These are phyloP conservation scores for Starmerella kuoi DNA, from an alignment of 805 yeast genomes.

Conservation along the genomic window DNA sequence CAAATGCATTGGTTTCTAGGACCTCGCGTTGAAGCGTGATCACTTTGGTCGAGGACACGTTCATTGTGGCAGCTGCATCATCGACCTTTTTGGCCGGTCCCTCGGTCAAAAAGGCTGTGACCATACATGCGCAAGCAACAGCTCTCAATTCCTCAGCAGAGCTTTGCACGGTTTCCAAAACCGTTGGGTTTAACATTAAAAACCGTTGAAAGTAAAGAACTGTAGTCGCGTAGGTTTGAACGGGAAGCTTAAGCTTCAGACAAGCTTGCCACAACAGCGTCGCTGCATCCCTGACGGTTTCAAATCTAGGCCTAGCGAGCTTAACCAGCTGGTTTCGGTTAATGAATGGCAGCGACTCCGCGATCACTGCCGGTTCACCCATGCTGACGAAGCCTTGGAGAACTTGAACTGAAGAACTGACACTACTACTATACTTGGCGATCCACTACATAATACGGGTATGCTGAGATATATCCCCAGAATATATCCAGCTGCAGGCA, in stretches of 20 bases:
- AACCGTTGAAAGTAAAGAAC: conserved; percentile 63
- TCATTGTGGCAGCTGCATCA: conserved; percentile 29
- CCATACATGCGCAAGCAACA: conserved; percentile 38
- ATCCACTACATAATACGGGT: too few relatives aligned
- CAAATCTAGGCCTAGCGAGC: conserved; percentile 5
- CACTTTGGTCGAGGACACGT: conserved; percentile 1
- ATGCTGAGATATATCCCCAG: too few relatives aligned
- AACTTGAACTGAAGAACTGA: too few relatives aligned
- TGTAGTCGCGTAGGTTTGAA: conserved; percentile 55
- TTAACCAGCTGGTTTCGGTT: conserved; percentile 1
- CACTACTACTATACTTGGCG: too few relatives aligned
- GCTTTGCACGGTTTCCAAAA: neutral
- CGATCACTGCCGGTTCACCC: conserved; percentile 11
- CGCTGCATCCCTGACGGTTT: conserved; percentile 4
- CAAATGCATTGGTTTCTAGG: conserved; percentile 67
- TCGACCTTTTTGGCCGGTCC: conserved; percentile 69
- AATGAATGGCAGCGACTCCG: conserved; percentile 12
- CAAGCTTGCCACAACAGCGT: conserved; percentile 16
- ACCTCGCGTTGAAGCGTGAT: conserved; percentile 55
- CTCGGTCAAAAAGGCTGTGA: conserved; percentile 64
- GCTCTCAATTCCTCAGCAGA: neutral
- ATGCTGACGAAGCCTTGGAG: conserved; percentile 1
- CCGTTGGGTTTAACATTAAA: conserved; percentile 42
- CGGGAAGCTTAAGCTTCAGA: conserved; percentile 34
- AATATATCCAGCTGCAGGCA: too few relatives aligned